Evolutionary conservation across 192 early-diverging fungal species (phyloP), one percentile per base, ranked within the genome.

Genomic region (Backusella parvicylindrica): DNA sequence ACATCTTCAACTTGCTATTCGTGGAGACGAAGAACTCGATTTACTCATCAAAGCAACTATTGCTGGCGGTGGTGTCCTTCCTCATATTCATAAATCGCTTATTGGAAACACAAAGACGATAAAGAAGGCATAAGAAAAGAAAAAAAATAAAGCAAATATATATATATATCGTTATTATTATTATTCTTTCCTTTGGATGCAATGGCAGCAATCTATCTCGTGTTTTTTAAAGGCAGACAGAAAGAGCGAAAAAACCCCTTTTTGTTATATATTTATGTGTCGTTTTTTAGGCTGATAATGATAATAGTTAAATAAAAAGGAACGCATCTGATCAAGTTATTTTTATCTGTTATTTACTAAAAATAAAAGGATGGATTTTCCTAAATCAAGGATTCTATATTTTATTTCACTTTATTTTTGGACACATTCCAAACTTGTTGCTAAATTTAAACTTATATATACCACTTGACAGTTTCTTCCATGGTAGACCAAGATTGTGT

Each of bases 11-110:
- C 82, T 97, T 16, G 95, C 95, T 64, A 97, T 97, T 78, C 90
- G 95, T 60, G 94, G 94, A 65, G 95, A 97, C 81, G 95, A 97
- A 79, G 95, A 97, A 79, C 86, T 97, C 71, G 94, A 97, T 77
- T 82, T 90, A 49, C 85, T 97, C 73, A 94, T 97, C 82, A 90
- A 91, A 72, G 94, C 94, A 37, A 97, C 94, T 32, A 97, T 96
- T 80, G 93, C 94, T 28, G 94, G 93, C 69, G 95, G 95, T 81
- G 92, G 92, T 86, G 93, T 94, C 36, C 84, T 94, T 56, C 92
- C 92, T 36, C 88, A 89, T 79, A 89, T 89, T 80, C 88, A 89
- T 77, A 89, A 87, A 70, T 82, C 82, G n/a, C 84, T 89, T 50
- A 76, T 87, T 72, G 81, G 84, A 40, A 87, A 84, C 64, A 81